These are phyloP conservation scores for Lactarius sp. DNA, from an alignment of 768 basidiomycete genomes.

Conservation along the genomic window DNA sequence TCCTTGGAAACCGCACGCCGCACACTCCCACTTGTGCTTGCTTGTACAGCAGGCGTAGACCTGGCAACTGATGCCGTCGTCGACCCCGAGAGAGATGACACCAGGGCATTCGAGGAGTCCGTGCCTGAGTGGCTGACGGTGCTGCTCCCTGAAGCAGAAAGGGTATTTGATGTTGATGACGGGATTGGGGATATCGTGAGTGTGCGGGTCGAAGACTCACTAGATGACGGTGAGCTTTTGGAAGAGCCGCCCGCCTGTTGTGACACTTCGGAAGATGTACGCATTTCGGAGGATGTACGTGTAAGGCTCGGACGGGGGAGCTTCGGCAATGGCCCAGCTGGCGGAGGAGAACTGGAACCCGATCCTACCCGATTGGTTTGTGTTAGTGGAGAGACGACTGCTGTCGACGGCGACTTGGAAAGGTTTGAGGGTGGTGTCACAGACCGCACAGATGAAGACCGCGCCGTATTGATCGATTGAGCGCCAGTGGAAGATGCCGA, in stretches of 20 bases:
- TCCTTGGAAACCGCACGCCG: conserved; percentile 11
- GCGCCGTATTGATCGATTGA: conserved; percentile 12
- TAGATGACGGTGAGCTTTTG: conserved; percentile 18
- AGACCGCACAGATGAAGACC: not conserved
- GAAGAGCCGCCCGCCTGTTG: conserved; percentile 3
- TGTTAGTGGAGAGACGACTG: not conserved
- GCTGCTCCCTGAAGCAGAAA: conserved; percentile 5
- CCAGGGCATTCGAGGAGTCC: not conserved
- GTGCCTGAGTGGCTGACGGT: not conserved
- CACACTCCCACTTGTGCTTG: not conserved
- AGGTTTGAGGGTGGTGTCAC: conserved; percentile 17
- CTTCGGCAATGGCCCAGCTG: conserved; percentile 9
- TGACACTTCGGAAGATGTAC: conserved; percentile 10
- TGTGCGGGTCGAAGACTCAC: conserved; percentile 19
- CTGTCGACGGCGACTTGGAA: conserved; percentile 21
- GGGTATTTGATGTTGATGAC: conserved; percentile 4
- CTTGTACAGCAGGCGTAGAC: not conserved
- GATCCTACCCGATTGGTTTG: conserved; percentile 8
- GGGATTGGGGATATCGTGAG: conserved; percentile 8
- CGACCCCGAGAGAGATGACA: not conserved
- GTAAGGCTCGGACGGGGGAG: conserved; percentile 13
- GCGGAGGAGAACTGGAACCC: conserved; percentile 4
- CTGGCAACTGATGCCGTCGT: not conserved
- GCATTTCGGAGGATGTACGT: conserved; percentile 10
- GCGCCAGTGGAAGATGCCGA: not conserved